Evolutionary conservation across 352 stramenopile genomes (phyloP).

Genomic region (Globisporangium abappressorium): DNA sequence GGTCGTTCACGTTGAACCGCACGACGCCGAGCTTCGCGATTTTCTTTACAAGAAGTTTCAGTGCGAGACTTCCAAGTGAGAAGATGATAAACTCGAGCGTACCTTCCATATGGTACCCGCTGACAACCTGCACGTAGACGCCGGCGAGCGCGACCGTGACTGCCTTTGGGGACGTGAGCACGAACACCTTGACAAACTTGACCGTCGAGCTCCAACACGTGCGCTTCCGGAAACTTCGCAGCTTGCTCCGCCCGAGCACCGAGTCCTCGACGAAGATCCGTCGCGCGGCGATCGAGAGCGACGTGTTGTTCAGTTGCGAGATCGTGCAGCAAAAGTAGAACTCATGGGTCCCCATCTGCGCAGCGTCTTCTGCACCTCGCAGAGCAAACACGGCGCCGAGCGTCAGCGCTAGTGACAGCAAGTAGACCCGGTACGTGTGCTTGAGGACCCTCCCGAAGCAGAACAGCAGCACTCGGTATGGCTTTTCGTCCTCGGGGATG

Average conservation of each 20-base stretch:
- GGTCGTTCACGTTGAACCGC: slow-evolving; percentile 24
- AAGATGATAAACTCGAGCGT: slow-evolving; percentile 2
- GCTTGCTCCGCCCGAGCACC: neutral
- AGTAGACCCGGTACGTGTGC: neutral
- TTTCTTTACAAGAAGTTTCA: slow-evolving; percentile 33
- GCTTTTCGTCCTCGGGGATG: slow-evolving; percentile 2
- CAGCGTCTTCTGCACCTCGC: neutral
- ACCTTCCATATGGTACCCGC: neutral
- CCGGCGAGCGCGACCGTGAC: neutral
- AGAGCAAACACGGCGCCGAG: neutral
- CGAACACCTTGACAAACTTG: neutral
- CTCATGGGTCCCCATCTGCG: neutral
- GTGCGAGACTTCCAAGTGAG: slow-evolving; percentile 5
- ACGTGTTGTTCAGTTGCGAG: slow-evolving; percentile 7
- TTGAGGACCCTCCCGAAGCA: slow-evolving; percentile 14
- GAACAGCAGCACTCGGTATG: slow-evolving; percentile 8
- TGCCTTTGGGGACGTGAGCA: neutral
- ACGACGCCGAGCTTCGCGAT: slow-evolving; percentile 27
- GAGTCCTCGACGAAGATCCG: slow-evolving; percentile 10
- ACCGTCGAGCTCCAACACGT: neutral
- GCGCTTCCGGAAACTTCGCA: neutral
- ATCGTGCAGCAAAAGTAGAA: slow-evolving; percentile 10
- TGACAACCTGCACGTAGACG: slow-evolving; percentile 4
- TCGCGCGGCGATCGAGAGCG: neutral
- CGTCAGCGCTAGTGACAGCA: neutral